phyloP scores from a whole-genome alignment of 345 rosid genomes.

The Populus pruinosa region DNA sequence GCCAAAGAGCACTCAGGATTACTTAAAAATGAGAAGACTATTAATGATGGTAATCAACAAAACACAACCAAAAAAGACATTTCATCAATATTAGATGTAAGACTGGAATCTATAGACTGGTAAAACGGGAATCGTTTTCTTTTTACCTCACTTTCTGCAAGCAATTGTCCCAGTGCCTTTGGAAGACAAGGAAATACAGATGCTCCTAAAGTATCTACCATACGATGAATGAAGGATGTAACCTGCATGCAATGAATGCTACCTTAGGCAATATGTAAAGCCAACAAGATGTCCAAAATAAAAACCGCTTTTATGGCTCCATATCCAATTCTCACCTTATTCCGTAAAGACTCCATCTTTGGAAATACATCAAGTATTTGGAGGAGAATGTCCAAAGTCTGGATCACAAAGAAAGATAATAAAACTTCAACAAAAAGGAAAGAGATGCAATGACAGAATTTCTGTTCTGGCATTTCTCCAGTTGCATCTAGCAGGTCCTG shows the following conservation, averaged over 20 bases:
- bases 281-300: not conserved
- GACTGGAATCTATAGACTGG: not conserved
- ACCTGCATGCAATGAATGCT: constrained; percentile 47
- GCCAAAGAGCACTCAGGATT: not conserved
- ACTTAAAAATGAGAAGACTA: not conserved
- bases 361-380: constrained; percentile 80
- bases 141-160: constrained; percentile 86
- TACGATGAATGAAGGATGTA: constrained; percentile 89
- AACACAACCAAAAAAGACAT: not conserved
- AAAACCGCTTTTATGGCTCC: not conserved
- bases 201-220: constrained; percentile 91
- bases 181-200: constrained; percentile 94
- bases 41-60: not conserved
- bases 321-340: constrained; percentile 57
- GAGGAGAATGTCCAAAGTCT: constrained; percentile 90
- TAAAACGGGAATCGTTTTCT: not conserved
- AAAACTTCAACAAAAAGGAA: not conserved
- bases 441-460: not conserved
- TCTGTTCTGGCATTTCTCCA: not conserved
- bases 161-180: constrained; percentile 82
- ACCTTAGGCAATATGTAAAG: constrained; percentile 14
- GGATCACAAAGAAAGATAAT: constrained; percentile 26
- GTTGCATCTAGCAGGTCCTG: not conserved
- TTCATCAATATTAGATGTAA: too few species aligned
- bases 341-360: constrained; percentile 64